These are phyloP conservation scores for Trichoderma sp. DNA, from an alignment of 2,329 filamentous ascomycete species.

Conservation along the genomic window DNA sequence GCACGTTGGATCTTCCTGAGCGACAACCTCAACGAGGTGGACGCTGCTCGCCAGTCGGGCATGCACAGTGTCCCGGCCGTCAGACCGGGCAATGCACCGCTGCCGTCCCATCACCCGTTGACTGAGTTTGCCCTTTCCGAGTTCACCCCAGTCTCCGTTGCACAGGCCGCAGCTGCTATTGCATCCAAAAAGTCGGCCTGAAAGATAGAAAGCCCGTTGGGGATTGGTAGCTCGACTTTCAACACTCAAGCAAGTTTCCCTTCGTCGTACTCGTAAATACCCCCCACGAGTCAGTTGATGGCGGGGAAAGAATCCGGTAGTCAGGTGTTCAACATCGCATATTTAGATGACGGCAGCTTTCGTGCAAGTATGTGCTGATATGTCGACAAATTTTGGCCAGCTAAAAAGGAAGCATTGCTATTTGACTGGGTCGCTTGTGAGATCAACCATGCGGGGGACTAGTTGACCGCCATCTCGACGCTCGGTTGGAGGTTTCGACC, in stretches of 20 bases:
- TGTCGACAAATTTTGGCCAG: conserved; percentile 1
- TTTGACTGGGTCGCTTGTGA: conserved; percentile 13
- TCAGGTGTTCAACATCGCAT: conserved; percentile 10
- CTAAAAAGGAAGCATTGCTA: not conserved
- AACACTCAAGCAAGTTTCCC: not conserved
- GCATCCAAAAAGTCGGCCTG: not conserved
- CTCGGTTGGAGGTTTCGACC: not conserved
- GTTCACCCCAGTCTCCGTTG: conserved; percentile 31
- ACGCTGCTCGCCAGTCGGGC: conserved; percentile 59
- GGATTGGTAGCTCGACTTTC: not conserved
- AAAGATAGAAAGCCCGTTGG: not conserved
- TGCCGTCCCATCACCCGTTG: conserved; percentile 49
- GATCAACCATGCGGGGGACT: conserved; percentile 1
- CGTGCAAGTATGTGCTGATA: not conserved
- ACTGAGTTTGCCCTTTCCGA: conserved; percentile 35
- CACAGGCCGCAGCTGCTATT: conserved; percentile 6
- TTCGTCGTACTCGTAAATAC: not conserved
- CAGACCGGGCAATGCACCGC: conserved; percentile 67
- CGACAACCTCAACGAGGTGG: conserved; percentile 71
- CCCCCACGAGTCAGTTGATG: not conserved
- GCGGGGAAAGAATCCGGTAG: conserved; percentile 2
- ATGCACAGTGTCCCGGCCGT: conserved; percentile 61
- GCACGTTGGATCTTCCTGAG: conserved; percentile 72
- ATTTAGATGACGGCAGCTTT: conserved; percentile 1
- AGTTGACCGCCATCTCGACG: conserved; percentile 17